Evolutionary conservation across 2,329 filamentous ascomycete species (phyloP).

Genomic region (Trichoderma guizhouense): DNA sequence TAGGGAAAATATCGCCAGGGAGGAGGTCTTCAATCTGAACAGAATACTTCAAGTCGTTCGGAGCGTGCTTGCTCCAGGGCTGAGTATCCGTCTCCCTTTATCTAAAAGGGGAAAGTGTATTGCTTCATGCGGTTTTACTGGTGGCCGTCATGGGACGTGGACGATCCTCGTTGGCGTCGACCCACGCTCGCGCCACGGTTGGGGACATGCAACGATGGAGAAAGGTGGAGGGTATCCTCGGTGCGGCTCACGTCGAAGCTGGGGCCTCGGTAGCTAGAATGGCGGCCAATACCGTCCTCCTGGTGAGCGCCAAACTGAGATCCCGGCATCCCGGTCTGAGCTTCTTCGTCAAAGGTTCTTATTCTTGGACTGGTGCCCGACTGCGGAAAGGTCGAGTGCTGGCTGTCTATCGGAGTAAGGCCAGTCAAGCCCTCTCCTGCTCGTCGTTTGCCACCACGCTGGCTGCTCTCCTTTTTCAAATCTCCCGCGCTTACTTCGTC

Average conservation of each 20-base stretch:
- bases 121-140: not conserved
- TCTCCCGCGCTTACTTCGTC: slow-evolving; percentile 37
- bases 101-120: not conserved
- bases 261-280: slow-evolving; percentile 14
- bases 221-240: slow-evolving; percentile 20
- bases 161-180: slow-evolving; percentile 57
- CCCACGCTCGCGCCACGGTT: slow-evolving; percentile 20
- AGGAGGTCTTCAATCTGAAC: not conserved
- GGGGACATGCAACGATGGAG: slow-evolving; percentile 14
- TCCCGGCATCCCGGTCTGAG: slow-evolving; percentile 35
- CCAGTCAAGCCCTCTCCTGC: slow-evolving; percentile 45
- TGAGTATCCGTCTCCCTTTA: not conserved
- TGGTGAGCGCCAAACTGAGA: slow-evolving; percentile 33
- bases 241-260: slow-evolving; percentile 18
- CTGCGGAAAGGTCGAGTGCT: slow-evolving; percentile 25
- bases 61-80: not conserved
- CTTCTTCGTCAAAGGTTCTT: slow-evolving; percentile 43
- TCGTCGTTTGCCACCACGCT: slow-evolving; percentile 48
- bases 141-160: slow-evolving; percentile 58
- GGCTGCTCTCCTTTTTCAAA: slow-evolving; percentile 42
- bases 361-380: slow-evolving; percentile 32
- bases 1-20: not conserved
- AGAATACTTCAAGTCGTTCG: slow-evolving; percentile 77
- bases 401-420: slow-evolving; percentile 29
- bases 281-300: not conserved